Conservation (phyloP, 2,329 filamentous ascomycete species). For the Fusarium sp. region DNA sequence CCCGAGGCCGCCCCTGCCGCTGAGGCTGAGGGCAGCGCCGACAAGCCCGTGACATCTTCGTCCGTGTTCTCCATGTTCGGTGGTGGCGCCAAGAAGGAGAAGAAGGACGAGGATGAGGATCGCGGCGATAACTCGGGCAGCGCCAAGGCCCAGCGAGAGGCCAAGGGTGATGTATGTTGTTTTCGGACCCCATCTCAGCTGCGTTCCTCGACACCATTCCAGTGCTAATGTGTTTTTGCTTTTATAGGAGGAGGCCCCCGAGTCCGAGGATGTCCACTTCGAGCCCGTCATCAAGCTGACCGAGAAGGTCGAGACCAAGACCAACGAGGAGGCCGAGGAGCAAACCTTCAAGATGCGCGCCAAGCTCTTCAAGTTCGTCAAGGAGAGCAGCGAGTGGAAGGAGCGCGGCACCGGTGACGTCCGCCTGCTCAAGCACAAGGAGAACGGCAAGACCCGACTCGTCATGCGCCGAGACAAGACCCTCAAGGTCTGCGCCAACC, state of each 20-base stretch:
- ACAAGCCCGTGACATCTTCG: slow-evolving; percentile 65
- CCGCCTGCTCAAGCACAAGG: slow-evolving; percentile 96
- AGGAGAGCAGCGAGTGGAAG: slow-evolving; percentile 96
- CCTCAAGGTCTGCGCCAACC: slow-evolving; percentile 99
- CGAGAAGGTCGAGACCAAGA: slow-evolving; percentile 96
- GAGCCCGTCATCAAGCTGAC: slow-evolving; percentile 96
- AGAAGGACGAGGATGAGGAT: slow-evolving; percentile 80
- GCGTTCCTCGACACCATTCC: not conserved
- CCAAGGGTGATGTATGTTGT: slow-evolving; percentile 65
- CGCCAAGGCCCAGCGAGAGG: slow-evolving; percentile 81
- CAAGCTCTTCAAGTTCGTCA: slow-evolving; percentile 98
- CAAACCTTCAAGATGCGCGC: slow-evolving; percentile 99
- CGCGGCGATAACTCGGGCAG: slow-evolving; percentile 90
- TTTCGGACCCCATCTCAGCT: slow-evolving; percentile 10
- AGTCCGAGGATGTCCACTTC: slow-evolving; percentile 95
- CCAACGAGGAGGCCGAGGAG: slow-evolving; percentile 98
- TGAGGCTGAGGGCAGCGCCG: slow-evolving; percentile 34
- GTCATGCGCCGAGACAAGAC: slow-evolving; percentile 99
- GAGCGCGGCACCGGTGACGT: slow-evolving; percentile 98
- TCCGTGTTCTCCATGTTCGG: slow-evolving; percentile 99
- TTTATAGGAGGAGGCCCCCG: slow-evolving; percentile 70
- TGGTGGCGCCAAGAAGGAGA: slow-evolving; percentile 96
- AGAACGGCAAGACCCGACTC: slow-evolving; percentile 96
- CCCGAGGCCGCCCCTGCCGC: slow-evolving; percentile 42
- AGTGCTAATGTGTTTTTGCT: slow-evolving; percentile 12